Base-by-base conservation (phyloP, 306 rosid species). In the Abrus precatorius region DNA sequence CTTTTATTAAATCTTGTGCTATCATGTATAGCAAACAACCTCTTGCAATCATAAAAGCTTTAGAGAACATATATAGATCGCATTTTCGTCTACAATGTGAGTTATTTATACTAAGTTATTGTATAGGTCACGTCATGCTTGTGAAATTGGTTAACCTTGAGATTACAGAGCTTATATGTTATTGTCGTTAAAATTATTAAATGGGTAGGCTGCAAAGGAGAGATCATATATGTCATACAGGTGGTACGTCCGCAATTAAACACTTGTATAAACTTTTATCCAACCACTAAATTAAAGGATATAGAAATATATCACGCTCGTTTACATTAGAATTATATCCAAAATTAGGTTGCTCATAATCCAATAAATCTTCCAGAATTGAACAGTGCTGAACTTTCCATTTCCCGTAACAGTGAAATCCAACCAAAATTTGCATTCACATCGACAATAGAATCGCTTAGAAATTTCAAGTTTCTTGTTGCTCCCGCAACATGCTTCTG, bases 261-360 rank as follows among this genome's bases (percentile, higher is more conserved):
- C 84, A 81, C 78, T 55, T 54, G 84, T 74, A 43, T 54, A 36
- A 61, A 9, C 62, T 49, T 34, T 53, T 60, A 71, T 64, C 69
- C 71, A 40, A 43, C 14, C 54, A 45, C 3, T 28, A 54, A 55
- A 49, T 6, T 13, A 40, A 67, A 63, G 8, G 30, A 43, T 43
- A 32, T 44, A 36, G 55, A 63, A 72, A 73, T 7, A 63, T 53
- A 29, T 38, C 63, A 60, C 54, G 47, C 20, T 69, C 30, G 3
- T 10, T 54, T 20, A 14, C 38, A 30, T 59, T 43, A 47, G 32
- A 40, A 45, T 45, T 45, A 41, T 32, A 45, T 52, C 44, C 10
- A 27, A 77, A 64, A 64, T 36, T 41, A 11, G 49, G 66, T 41
- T 52, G 59, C 9, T 49, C 48, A 47, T 43, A 32, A 10, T 14